Evolutionary conservation across 371 early-diverging fungal species (phyloP), one percentile per base, ranked within the genome.

Genomic region (Mucor irregularis): DNA sequence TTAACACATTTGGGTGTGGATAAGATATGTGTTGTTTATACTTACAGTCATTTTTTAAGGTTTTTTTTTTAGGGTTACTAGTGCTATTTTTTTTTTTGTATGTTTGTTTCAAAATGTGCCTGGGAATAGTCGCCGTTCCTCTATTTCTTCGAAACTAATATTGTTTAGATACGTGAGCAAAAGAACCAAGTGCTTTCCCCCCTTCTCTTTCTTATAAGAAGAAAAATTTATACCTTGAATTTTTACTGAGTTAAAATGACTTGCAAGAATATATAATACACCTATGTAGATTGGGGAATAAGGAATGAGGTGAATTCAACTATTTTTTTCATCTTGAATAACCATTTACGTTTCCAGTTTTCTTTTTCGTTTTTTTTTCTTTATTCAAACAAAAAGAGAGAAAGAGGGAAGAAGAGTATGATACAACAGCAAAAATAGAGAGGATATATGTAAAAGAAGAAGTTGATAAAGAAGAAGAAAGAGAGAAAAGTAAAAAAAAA

Each of bases 1-100:
- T 31, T 38, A 14, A 17, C n/a, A n/a, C n/a, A n/a, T 68, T 34
- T 10, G 34, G 24, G 22, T 25, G 19, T 33, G 19, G 19, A 4
- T 42, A 24, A 2, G 11, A 38, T 14, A 26, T 21, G 17, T 21
- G 42, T 26, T 11, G 29, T 19, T 40, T 33, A 26, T 37, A 38
- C 30, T 54, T 55, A 64, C 61, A 64, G 59, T 58, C 59, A 64
- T 58, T 53, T 53, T 48, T 19, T 43, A 43, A 25, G 16, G 30
- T 30, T 35, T 24, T 26, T 45, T 30, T 5, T 42, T 19, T 40
- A 14, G 28, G 21, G 42, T 29, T 50, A 4, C 3, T 37, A 28
- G 17, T 37, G 24, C 14, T 53, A 46, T 59, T 56, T 61, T 55
- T 58, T 46, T 58, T 58, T 61, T 47, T 48, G 16, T 43, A 33